Percentiles rank a stretch among this genome's conserved stretches.
Conservation (phyloP, 2,329 filamentous ascomycete species). For the Aspergillus sp. region DNA sequence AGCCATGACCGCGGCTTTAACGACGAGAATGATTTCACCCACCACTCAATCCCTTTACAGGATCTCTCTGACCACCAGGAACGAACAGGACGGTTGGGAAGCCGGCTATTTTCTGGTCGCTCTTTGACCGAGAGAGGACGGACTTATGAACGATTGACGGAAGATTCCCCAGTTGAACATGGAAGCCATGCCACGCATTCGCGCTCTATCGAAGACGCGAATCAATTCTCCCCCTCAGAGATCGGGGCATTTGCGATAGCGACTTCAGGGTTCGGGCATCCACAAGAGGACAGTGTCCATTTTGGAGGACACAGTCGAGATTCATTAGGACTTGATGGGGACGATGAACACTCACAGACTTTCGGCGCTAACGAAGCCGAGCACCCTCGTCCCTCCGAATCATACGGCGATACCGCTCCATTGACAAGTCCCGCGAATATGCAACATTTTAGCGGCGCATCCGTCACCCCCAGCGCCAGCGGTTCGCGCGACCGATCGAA, state of each 20-base stretch:
- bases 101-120: constrained; percentile 45
- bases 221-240: constrained; percentile 36
- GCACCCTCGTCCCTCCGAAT: constrained; percentile 53
- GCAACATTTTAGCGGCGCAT: constrained; percentile 57
- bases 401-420: constrained; percentile 56
- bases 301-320: constrained; percentile 27
- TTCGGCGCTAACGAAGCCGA: constrained; percentile 46
- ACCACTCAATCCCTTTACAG: constrained; percentile 68
- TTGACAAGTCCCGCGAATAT: constrained; percentile 58
- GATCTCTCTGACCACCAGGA: constrained; percentile 52
- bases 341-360: constrained; percentile 30
- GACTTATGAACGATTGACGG: constrained; percentile 55
- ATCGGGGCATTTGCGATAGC: constrained; percentile 43
- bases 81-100: constrained; percentile 36
- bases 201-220: constrained; percentile 23
- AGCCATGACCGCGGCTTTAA: constrained; percentile 32
- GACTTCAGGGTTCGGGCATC: too few relatives aligned
- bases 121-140: constrained; percentile 42
- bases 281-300: too few relatives aligned
- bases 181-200: constrained; percentile 22
- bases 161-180: constrained; percentile 48
- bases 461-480: constrained; percentile 35
- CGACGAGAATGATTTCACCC: constrained; percentile 25
- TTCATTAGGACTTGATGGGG: constrained; percentile 29
- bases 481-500: constrained; percentile 49